Base-by-base conservation (phyloP, 306 rosid species). In the Vigna mungo region DNA sequence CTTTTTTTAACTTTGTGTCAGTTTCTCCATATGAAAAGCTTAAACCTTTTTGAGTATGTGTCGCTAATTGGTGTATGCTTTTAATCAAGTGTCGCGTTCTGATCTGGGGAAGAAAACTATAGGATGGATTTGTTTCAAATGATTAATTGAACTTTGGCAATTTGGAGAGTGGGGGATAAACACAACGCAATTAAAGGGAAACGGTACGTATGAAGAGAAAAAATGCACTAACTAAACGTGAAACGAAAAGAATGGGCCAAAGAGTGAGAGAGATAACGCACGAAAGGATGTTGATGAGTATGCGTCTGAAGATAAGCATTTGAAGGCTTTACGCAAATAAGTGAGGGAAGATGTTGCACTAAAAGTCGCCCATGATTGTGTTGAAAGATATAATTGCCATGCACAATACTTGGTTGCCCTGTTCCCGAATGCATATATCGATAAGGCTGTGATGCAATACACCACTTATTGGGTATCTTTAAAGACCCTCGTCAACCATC, bases 241-340 rank as follows among this genome's bases (percentile, higher is more conserved):
- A 77, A 66, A 61, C 27, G 21, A 84, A 82, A 72, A 72, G 34
- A 84, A 80, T 72, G 85, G 85, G 88, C 83, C 81, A 77, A 4
- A 39, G 70, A 59, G 65, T 20, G 70, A 46, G 46, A 27, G 65
- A 71, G 66, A 72, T 56, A 62, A 68, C 41, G 85, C 71, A 73
- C 48, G 47, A 74, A 62, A 58, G 53, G 69, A 79, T 54, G 60
- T 20, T 54, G 60, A 54, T 72, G 77, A 66, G 8, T 51, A 65
- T 75, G 78, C 49, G 44, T 68, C 47, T 74, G 1, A 64, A 66
- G 89, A 85, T 82, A 82, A 85, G 84, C 44, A 80, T 82, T 76
- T 48, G 77, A 86, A 34, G 84, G 65, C 86, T 80, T 76, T 80
- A 86, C 82, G 86, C 36, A 82, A 86, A 84, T 75, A 52, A 86